Evolutionary conservation across 768 basidiomycete species (phyloP).

Genomic region (Amanita muscaria): DNA sequence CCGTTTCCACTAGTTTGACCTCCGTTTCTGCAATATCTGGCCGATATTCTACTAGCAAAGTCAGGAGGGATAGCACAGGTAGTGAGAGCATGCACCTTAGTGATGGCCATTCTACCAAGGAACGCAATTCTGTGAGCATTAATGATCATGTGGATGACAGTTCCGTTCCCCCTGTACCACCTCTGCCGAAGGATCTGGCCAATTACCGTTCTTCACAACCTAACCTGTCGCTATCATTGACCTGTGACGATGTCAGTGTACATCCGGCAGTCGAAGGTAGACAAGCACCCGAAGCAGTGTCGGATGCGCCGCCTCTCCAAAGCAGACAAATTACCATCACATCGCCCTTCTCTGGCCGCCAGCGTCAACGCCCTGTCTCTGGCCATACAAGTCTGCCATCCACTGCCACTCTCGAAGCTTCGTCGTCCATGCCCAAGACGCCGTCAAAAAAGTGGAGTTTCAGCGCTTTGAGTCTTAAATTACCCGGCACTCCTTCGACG

Average conservation of each 20-base stretch:
- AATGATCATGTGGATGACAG: slow-evolving; percentile 54
- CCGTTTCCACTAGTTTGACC: slow-evolving; percentile 67
- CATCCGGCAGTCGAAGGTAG: slow-evolving; percentile 36
- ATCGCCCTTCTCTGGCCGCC: slow-evolving; percentile 22
- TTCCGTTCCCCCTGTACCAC: slow-evolving; percentile 87
- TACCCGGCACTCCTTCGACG: slow-evolving; percentile 57
- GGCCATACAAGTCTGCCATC: slow-evolving; percentile 24
- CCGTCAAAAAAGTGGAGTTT: slow-evolving; percentile 98
- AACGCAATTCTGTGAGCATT: slow-evolving; percentile 53
- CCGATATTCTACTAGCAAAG: slow-evolving; percentile 61
- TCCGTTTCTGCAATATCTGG: slow-evolving; percentile 67
- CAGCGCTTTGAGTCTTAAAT: slow-evolving; percentile 68
- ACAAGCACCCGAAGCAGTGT: slow-evolving; percentile 25
- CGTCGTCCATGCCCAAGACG: slow-evolving; percentile 50
- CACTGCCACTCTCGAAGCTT: slow-evolving; percentile 33
- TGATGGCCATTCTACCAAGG: slow-evolving; percentile 55
- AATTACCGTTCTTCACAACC: slow-evolving; percentile 64
- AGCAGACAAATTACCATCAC: slow-evolving; percentile 32
- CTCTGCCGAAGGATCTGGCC: slow-evolving; percentile 85
- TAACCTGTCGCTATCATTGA: slow-evolving; percentile 35
- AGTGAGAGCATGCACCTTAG: slow-evolving; percentile 75
- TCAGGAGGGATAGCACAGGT: slow-evolving; percentile 73
- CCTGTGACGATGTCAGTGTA: slow-evolving; percentile 34
- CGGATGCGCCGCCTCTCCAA: slow-evolving; percentile 35
- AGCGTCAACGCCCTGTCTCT: slow-evolving; percentile 31